Base-by-base conservation (phyloP, 176 grass and related monocot species). In the Eleusine indica region DNA sequence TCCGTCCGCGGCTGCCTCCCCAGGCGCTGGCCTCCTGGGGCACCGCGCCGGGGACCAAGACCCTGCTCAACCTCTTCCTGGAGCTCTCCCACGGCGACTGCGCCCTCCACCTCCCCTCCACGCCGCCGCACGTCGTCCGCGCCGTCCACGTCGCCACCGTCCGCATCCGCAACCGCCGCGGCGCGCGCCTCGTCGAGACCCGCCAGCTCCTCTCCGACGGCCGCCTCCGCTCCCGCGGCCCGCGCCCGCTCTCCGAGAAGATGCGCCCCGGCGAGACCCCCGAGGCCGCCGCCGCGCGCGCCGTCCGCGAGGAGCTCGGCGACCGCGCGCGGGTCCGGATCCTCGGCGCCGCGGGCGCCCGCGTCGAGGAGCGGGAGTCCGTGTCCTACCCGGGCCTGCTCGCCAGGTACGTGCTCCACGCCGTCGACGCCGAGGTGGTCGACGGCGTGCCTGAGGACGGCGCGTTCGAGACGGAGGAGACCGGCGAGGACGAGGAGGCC, bases 171-270 rank as follows among this genome's bases (percentile, higher is more conserved):
- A 98, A 95, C 81, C 18, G 85, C 0, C 44, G 58, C 13, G 96
- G 91, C 18, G 89, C 84, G 74, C 68, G 76, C 48, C 86, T 98
- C 37, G 79, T 98, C 1, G 96, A 98, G 75, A 86, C 89, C n/a
- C 68, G 87, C 2, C 91, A 98, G 87, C 91, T 98, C 46, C 83
- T 98, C 29, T 98, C 96, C 6, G 96, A 98, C 80, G 96, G 91
- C 63, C 80, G 73, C 37, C 32, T 95, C 73, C 85, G 93, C 1
- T 35, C 70, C 35, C 83, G 93, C n/a, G 85, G 69, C 39, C 58
- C 60, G 40, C 82, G 93, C 8, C 91, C 93, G 15, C 77, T 98
- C 1, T 98, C 96, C 0, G 93, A 98, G 84, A 98, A 98, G 91
- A 95, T 98, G 96, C 76, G 82, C 1, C 96, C 89, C 1, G 86